These are phyloP conservation scores for Cordyceps militaris DNA, from an alignment of 2,329 filamentous ascomycete genomes.

Conservation along the genomic window DNA sequence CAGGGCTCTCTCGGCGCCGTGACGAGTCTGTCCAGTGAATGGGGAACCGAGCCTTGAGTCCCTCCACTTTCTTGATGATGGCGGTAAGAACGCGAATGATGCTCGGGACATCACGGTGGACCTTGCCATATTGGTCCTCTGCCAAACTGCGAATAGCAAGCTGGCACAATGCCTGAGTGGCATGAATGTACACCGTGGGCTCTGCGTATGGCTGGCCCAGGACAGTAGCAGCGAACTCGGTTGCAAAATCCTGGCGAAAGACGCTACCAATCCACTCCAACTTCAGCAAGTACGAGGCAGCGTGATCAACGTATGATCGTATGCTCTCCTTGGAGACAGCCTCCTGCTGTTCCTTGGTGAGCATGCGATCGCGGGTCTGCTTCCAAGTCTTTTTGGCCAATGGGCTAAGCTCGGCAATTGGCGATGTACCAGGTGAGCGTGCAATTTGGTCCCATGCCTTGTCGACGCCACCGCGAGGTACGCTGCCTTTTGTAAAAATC, in stretches of 20 bases:
- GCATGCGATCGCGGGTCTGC: slow-evolving; percentile 40
- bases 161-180: slow-evolving; percentile 60
- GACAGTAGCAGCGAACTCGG: slow-evolving; percentile 58
- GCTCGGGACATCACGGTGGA: slow-evolving; percentile 70
- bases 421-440: slow-evolving; percentile 41
- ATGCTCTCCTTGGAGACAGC: slow-evolving; percentile 44
- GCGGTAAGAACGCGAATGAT: slow-evolving; percentile 67
- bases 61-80: slow-evolving; percentile 62
- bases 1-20: slow-evolving; percentile 46
- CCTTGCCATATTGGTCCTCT: slow-evolving; percentile 80
- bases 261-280: slow-evolving; percentile 53
- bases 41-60: slow-evolving; percentile 51
- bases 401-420: slow-evolving; percentile 42
- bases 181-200: slow-evolving; percentile 60
- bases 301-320: slow-evolving; percentile 39
- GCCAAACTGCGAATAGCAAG: slow-evolving; percentile 66
- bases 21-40: slow-evolving; percentile 75
- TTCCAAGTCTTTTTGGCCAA: slow-evolving; percentile 43
- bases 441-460: slow-evolving; percentile 37
- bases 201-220: slow-evolving; percentile 69
- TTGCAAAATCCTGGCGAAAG: slow-evolving; percentile 64
- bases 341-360: slow-evolving; percentile 49
- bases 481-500: slow-evolving; percentile 36
- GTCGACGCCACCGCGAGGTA: slow-evolving; percentile 38
- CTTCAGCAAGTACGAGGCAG: slow-evolving; percentile 39